Base-by-base conservation (phyloP, 768 basidiomycete genomes). In the Phlebiopsis gigantea region DNA sequence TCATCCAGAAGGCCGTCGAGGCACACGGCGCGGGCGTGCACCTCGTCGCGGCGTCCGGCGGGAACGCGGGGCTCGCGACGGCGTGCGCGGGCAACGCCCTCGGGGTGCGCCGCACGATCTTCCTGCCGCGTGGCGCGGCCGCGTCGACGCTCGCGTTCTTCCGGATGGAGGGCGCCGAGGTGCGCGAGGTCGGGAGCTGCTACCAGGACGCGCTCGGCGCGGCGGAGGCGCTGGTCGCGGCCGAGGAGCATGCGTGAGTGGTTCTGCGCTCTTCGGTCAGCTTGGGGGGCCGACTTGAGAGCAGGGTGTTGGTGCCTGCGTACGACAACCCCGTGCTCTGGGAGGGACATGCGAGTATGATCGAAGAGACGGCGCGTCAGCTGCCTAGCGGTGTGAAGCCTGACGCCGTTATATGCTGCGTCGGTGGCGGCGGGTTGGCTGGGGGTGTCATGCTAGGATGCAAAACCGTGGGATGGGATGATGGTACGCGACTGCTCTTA, bases 31-130 rank as follows among this genome's bases (percentile, higher is more conserved):
- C 76, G 12, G 65, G 67, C 26, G 73, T 83, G 5, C 89, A 88
- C 66, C 72, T 84, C 43, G 72, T 90, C 43, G 81, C 84, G 50
- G 87, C 89, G 0, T 91, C 89, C 0, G 80, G 85, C 4, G 89
- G 89, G n/a, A 90, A 91, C 64, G 90, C 87, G n/a, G 88, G 83
- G 1, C 72, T 89, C 14, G 89, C 87, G 12, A 79, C 80, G 0
- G 88, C 88, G 15, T 78, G 80, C 59, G 84, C 83, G 21, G 81
- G 88, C 8, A 72, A 77, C 26, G 70, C 65, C 19, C 74, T 89
- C 22, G 70, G 71, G 5, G 71, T 88, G 43, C 73, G 67, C 63
- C 90, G 88, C 66, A 87, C 81, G 5, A 82, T 90, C 1, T 90
- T 76, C 65, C 73, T 92, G 22, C 87, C 89, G 0, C 68, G 75